Base-by-base conservation (phyloP, 2,329 filamentous ascomycete species). In the Neonectria coccinea region DNA sequence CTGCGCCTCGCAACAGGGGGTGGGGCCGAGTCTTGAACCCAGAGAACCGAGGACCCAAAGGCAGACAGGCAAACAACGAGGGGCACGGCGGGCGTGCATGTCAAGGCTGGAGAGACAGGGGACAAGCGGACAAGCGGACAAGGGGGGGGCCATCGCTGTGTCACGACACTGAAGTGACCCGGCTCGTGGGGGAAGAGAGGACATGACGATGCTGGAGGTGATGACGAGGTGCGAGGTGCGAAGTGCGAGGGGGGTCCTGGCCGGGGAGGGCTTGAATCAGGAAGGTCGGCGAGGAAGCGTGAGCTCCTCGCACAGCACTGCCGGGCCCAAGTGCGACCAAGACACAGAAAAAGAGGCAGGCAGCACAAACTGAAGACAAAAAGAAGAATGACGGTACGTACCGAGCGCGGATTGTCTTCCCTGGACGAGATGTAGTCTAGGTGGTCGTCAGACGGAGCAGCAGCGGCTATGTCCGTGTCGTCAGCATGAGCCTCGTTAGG, bases 331-430 rank as follows among this genome's bases (percentile, higher is more conserved):
- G n/a, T 48, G 54, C n/a, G 12, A 18, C 39, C 56, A 50, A 25
- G 47, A 36, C 56, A 48, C 47, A 47, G 50, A 55, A 47, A 56
- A 27, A 61, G 48, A 48, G 55, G 39, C 59, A 62, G 47, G 58
- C 51, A 59, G 48, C 56, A 63, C 56, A 65, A 58, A 25, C 33
- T 39, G 36, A 39, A 59, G 47, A 60, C 33, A 57, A 25, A 4
- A 44, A 67, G 53, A 59, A 57, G 58, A 67, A 57, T 57, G 42
- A 63, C 62, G 62, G 62, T 66, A 74, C 73, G 62, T 75, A 75
- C 73, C 55, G 62, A 50, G 50, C 45, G 45, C 16, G 25, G 29
- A 45, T 48, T 45, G 25, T 56, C 52, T n/a, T 47, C 64, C 52
- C 47, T 54, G 33, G 36, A 39, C 5, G 36, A 56, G 36, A 54